phyloP scores from a whole-genome alignment of 805 yeast species.

The Kodamaea nitidulidarum region DNA sequence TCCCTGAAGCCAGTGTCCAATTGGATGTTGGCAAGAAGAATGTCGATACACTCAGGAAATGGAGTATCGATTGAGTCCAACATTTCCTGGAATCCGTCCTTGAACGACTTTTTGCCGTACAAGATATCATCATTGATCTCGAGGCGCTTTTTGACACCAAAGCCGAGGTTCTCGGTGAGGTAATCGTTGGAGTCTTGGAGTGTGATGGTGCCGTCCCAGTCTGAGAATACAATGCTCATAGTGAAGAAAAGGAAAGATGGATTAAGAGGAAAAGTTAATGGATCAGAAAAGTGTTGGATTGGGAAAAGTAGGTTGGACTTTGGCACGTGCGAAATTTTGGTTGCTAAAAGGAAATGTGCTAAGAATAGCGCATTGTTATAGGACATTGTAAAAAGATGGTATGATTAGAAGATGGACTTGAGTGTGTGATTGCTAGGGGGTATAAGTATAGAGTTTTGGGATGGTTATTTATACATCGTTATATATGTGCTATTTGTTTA shows the following conservation, averaged over 20 bases:
- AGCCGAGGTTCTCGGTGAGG: slow-evolving; percentile 84
- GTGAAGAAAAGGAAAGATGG: background rate
- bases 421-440: no score
- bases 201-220: slow-evolving; percentile 98
- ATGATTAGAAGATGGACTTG: no score
- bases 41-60: slow-evolving; percentile 76
- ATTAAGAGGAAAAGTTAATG: no score
- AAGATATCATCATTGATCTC: slow-evolving; percentile 70
- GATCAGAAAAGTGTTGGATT: no score
- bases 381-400: no score
- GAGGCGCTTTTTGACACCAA: slow-evolving; percentile 66
- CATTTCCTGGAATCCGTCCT: slow-evolving; percentile 85
- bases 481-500: no score
- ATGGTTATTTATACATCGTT: no score
- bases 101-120: slow-evolving; percentile 60
- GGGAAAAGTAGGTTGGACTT: no score
- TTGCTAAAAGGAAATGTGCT: no score
- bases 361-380: no score
- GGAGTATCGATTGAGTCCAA: slow-evolving; percentile 72
- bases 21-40: slow-evolving; percentile 57
- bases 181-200: slow-evolving; percentile 91
- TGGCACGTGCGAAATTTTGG: no score
- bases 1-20: slow-evolving; percentile 88
- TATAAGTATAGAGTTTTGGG: no score
- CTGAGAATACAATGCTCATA: slow-evolving; percentile 83